Evolutionary conservation across 371 early-diverging fungal species (phyloP).

Genomic region (Mortierella sp.): DNA sequence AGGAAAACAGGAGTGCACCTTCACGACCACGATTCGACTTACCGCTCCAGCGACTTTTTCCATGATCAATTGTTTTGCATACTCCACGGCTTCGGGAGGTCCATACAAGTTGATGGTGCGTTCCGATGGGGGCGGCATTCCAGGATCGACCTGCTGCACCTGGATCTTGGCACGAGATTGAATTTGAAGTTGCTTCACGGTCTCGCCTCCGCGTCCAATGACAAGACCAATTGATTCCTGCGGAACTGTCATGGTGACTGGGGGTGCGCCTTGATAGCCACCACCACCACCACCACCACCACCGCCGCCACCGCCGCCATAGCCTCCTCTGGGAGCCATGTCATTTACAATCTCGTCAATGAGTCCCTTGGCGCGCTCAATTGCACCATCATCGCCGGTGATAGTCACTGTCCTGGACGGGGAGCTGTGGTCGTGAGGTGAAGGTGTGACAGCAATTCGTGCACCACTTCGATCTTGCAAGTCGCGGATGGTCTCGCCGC

Average conservation of each 20-base stretch:
- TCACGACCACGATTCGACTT: conserved; percentile 20
- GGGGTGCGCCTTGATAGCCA: conserved; percentile 37
- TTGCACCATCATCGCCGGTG: conserved; percentile 75
- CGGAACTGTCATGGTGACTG: conserved; percentile 73
- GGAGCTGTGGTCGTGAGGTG: conserved; percentile 58
- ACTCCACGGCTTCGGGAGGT: conserved; percentile 62
- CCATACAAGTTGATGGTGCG: conserved; percentile 57
- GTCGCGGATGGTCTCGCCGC: conserved; percentile 90
- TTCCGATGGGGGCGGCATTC: conserved; percentile 52
- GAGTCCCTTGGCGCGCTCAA: conserved; percentile 76
- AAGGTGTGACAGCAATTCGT: conserved; percentile 86
- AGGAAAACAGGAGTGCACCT: background rate
- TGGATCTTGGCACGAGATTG: conserved; percentile 86
- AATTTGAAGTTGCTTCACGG: conserved; percentile 84
- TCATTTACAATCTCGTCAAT: conserved; percentile 83
- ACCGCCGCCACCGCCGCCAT: conserved; percentile 30
- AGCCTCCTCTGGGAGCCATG: conserved; percentile 41
- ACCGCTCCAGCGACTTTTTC: conserved; percentile 67
- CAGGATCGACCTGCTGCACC: conserved; percentile 66
- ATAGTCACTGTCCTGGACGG: conserved; percentile 75
- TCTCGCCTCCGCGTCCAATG: conserved; percentile 91
- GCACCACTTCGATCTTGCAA: conserved; percentile 86
- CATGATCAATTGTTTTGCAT: conserved; percentile 66
- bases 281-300: conserved; percentile 19
- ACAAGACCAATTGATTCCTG: conserved; percentile 81